Percentiles rank a stretch among this genome's conserved stretches.
Conservation (phyloP, 1,284 basidiomycete species). For the Blastosporella zonata region DNA sequence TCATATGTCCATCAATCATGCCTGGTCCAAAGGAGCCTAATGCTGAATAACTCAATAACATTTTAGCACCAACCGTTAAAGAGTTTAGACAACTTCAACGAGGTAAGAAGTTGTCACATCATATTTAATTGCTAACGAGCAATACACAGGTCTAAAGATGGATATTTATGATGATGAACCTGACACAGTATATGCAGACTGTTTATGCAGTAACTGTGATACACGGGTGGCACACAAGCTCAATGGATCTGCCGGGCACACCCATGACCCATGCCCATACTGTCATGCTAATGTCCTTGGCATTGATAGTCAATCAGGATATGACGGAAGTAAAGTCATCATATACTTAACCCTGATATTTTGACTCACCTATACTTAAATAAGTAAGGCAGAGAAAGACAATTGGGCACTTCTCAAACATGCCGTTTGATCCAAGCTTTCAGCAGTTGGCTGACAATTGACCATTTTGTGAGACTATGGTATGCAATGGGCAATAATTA, state of each 20-base stretch:
- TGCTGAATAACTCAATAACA: slow-evolving; percentile 20
- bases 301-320: slow-evolving; percentile 14
- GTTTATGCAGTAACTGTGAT: slow-evolving; percentile 25
- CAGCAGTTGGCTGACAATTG: not conserved
- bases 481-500: slow-evolving; percentile 12
- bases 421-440: slow-evolving; percentile 1
- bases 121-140: not conserved
- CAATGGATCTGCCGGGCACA: slow-evolving; percentile 24
- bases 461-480: slow-evolving; percentile 10
- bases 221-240: slow-evolving; percentile 27
- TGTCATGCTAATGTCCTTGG: slow-evolving; percentile 21
- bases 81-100: slow-evolving; percentile 15
- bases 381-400: not conserved
- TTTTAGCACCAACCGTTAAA: slow-evolving; percentile 12
- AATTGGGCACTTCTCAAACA: slow-evolving; percentile 8
- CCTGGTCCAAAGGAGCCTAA: slow-evolving; percentile 22
- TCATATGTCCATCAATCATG: slow-evolving; percentile 20
- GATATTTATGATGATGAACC: slow-evolving; percentile 18
- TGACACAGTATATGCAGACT: slow-evolving; percentile 20
- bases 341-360: not conserved
- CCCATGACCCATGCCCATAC: slow-evolving; percentile 25
- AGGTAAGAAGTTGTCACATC: slow-evolving; percentile 3
- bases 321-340: not conserved
- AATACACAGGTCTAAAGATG: slow-evolving; percentile 16
- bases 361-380: not conserved